Evolutionary conservation across 208 protist genomes (phyloP).

Genomic region (Trypanosoma scelopori): DNA sequence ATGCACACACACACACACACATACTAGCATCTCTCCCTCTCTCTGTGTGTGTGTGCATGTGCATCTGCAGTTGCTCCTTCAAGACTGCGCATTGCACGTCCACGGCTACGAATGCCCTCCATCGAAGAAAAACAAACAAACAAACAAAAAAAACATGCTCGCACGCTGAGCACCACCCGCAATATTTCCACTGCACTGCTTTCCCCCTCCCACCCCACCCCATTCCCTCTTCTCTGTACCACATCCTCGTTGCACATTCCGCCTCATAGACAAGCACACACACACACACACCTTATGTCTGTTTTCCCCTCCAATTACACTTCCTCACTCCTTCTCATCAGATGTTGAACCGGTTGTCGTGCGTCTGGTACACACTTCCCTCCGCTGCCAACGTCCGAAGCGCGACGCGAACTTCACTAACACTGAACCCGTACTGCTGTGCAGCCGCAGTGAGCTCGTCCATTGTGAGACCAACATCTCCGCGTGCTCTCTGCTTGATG

Average conservation of each 20-base stretch:
- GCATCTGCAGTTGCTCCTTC: too few relatives aligned
- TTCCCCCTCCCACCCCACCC: not conserved
- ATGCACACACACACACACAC: too few relatives aligned
- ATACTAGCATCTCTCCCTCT: too few relatives aligned
- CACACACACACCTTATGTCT: not conserved
- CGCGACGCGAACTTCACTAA: slow-evolving; percentile 63
- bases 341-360: slow-evolving; percentile 84
- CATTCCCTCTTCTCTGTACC: not conserved
- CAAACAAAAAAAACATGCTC: too few relatives aligned
- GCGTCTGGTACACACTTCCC: slow-evolving; percentile 83
- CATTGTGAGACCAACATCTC: slow-evolving; percentile 69
- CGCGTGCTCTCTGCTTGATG: slow-evolving; percentile 58
- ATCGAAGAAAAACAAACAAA: too few relatives aligned
- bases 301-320: not conserved
- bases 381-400: slow-evolving; percentile 70
- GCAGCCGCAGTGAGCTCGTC: slow-evolving; percentile 71
- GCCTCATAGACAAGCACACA: not conserved
- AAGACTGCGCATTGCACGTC: too few relatives aligned
- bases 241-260: not conserved
- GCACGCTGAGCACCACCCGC: too few relatives aligned
- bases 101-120: too few relatives aligned
- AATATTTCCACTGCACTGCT: too few relatives aligned
- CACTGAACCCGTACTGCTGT: slow-evolving; percentile 66
- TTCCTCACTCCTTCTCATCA: slow-evolving; percentile 22
- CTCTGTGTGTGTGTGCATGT: too few relatives aligned